A percentile compares a stretch with the other conserved stretches of the same genome.
These are phyloP conservation scores for Eucalyptus brandiana DNA, from an alignment of 345 rosid genomes.

Conservation along the genomic window DNA sequence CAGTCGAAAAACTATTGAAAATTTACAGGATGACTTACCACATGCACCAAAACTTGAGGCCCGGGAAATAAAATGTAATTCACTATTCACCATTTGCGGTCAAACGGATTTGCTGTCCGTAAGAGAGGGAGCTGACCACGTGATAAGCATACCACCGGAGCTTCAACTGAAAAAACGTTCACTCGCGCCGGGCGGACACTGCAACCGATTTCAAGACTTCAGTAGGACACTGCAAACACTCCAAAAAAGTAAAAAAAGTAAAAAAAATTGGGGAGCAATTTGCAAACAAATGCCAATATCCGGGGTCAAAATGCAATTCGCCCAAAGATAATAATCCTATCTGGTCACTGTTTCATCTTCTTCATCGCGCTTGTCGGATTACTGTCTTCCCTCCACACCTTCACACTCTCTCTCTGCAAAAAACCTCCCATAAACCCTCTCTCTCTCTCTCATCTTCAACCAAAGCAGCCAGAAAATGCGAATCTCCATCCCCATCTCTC, in stretches of 20 bases:
- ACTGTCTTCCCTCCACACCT: background rate
- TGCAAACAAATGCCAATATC: background rate
- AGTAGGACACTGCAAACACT: background rate
- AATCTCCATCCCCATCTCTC: slow-evolving; percentile 11
- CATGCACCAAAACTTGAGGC: background rate
- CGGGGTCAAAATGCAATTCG: background rate
- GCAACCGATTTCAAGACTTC: background rate
- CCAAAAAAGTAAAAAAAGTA: fast-evolving
- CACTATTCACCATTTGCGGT: background rate
- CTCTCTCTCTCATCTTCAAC: background rate
- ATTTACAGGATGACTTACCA: fast-evolving
- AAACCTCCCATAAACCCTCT: background rate
- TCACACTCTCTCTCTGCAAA: background rate
- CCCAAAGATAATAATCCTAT: background rate
- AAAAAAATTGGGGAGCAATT: background rate
- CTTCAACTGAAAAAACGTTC: background rate
- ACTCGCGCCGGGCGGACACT: fast-evolving
- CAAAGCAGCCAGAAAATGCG: slow-evolving; percentile 11
- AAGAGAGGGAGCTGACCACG: no score
- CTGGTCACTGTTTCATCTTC: background rate
- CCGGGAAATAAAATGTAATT: background rate
- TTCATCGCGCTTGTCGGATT: background rate
- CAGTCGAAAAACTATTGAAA: background rate
- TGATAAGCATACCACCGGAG: background rate
- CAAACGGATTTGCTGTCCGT: background rate